phyloP scores from a whole-genome alignment of 2,329 filamentous ascomycete species.

The Phaeosphaeriaceae sp. region DNA sequence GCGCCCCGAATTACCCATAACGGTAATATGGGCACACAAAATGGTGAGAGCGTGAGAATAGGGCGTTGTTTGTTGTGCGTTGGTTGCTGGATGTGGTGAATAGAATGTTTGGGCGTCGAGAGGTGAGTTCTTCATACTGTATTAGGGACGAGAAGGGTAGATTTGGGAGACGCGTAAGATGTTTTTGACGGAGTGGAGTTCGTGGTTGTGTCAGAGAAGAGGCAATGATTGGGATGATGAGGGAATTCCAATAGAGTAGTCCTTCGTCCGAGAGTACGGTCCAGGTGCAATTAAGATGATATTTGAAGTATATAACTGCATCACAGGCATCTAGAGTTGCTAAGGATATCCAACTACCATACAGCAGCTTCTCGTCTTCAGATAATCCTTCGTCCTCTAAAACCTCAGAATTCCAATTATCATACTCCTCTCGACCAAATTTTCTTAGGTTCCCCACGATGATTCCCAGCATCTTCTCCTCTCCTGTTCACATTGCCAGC shows the following conservation, averaged over 20 bases:
- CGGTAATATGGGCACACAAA: background rate
- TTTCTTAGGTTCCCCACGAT: background rate
- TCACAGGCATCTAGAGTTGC: background rate
- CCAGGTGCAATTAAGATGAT: background rate
- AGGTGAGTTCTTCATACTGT: background rate
- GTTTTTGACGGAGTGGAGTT: background rate
- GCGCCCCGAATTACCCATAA: background rate
- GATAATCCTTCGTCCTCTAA: background rate
- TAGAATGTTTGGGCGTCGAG: background rate
- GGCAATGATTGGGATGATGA: background rate
- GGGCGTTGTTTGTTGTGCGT: background rate
- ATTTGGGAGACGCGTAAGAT: background rate
- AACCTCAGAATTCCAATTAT: background rate
- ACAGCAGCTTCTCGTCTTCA: background rate
- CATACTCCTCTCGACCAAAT: background rate
- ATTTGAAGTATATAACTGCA: background rate
- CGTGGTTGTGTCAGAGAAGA: background rate
- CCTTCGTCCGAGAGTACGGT: background rate
- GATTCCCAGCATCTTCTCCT: constrained; percentile 4
- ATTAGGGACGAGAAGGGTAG: background rate
- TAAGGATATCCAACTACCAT: background rate
- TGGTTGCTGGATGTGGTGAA: background rate
- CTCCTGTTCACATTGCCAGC: constrained; percentile 1
- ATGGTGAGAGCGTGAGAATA: background rate
- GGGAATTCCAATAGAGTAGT: background rate